phyloP scores from a whole-genome alignment of 164 flowering plant species.

The Dillenia turbinata region DNA sequence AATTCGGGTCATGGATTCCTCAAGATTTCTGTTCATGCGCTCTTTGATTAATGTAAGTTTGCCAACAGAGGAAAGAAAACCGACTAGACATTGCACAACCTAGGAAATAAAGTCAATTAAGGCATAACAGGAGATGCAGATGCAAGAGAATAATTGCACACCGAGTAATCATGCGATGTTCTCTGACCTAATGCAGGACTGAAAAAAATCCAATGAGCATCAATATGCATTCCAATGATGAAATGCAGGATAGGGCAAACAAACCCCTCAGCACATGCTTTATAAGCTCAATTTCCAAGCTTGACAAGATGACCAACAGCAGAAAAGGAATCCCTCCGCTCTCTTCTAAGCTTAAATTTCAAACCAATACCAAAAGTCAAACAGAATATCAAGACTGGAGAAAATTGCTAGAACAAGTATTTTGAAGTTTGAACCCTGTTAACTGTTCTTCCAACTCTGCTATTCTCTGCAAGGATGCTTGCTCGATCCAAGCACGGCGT shows the following conservation, averaged over 20 bases:
- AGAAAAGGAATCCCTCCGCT: conserved; percentile 22
- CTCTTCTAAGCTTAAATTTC: conserved; percentile 37
- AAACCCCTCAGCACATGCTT: conserved; percentile 15
- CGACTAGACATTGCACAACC: neutral
- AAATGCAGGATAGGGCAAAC: neutral
- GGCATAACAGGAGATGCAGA: neutral
- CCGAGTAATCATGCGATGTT: neutral
- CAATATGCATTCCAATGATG: too few relatives aligned
- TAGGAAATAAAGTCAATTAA: neutral
- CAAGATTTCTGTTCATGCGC: neutral
- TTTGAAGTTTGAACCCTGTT: conserved; percentile 3
- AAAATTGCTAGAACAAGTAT: neutral
- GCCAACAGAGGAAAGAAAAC: neutral
- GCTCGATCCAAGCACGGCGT: conserved; percentile 78
- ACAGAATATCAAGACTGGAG: neutral
- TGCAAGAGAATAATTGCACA: neutral
- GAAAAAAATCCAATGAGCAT: neutral
- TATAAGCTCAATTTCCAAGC: conserved; percentile 12
- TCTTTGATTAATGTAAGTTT: neutral
- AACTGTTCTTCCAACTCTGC: conserved; percentile 80
- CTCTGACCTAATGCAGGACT: neutral
- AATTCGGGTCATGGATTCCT: too few relatives aligned
- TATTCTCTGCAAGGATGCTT: conserved; percentile 80
- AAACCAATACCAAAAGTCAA: neutral
- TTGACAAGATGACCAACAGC: conserved; percentile 18